Evolutionary conservation across 192 early-diverging fungal genomes (phyloP).

Genomic region (Pecoramyces ruminantium): DNA sequence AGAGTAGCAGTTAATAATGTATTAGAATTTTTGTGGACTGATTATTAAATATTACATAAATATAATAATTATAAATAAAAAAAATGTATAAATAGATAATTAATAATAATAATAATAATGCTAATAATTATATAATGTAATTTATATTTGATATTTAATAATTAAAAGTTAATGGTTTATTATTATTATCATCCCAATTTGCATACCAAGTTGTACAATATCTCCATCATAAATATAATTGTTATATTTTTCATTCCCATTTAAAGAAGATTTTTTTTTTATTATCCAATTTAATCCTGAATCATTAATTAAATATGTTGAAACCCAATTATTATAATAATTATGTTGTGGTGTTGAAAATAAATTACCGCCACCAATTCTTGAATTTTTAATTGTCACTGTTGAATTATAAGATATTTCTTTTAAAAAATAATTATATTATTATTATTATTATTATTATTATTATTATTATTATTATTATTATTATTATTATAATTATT

Average conservation of each 20-base stretch:
- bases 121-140: no score
- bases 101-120: no score
- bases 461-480: no score
- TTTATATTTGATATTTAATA: no score
- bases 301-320: not conserved
- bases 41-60: no score
- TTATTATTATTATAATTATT: no score
- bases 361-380: not conserved
- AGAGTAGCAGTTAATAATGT: not conserved
- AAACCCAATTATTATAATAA: not conserved
- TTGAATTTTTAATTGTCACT: not conserved
- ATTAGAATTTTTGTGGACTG: not conserved
- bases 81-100: no score
- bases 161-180: no score
- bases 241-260: not conserved
- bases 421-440: not conserved
- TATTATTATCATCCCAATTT: no score
- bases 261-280: not conserved
- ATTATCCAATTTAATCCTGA: not conserved
- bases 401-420: not conserved
- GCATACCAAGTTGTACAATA: not conserved
- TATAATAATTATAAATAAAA: no score
- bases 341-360: not conserved
- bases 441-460: no score
- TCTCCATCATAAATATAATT: not conserved